phyloP scores from a whole-genome alignment of 2,329 filamentous ascomycete species.

The Colletotrichum sp. region DNA sequence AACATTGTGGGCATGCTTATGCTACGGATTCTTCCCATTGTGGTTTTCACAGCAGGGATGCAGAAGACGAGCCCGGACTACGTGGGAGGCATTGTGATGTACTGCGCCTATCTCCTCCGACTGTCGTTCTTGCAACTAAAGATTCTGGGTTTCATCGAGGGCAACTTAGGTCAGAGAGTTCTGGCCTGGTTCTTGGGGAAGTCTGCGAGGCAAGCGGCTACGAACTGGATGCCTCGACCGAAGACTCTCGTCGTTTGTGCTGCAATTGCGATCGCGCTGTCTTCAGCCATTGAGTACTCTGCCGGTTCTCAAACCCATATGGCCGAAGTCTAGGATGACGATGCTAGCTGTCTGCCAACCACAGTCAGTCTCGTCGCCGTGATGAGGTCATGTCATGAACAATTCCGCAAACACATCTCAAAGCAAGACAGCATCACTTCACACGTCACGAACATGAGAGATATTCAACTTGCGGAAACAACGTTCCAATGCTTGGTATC shows the following conservation, averaged over 20 bases:
- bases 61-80: background rate
- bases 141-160: background rate
- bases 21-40: background rate
- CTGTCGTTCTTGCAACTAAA: background rate
- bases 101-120: background rate
- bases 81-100: background rate
- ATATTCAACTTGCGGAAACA: background rate
- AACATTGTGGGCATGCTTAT: background rate
- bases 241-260: background rate
- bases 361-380: too few relatives aligned
- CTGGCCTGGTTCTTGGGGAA: background rate
- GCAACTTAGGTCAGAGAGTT: background rate
- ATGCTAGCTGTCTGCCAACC: background rate
- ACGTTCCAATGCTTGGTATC: background rate
- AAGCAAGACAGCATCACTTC: accelerated
- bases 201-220: background rate
- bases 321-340: background rate
- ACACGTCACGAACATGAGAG: accelerated
- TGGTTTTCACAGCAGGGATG: background rate
- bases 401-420: too few relatives aligned
- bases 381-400: background rate
- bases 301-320: background rate
- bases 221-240: background rate
- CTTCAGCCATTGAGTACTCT: background rate
- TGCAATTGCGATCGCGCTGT: background rate